A percentile compares a stretch with the other conserved stretches of the same genome.
phyloP scores from a whole-genome alignment of 2,329 filamentous ascomycete species.

The Scedosporium aurantiacum region DNA sequence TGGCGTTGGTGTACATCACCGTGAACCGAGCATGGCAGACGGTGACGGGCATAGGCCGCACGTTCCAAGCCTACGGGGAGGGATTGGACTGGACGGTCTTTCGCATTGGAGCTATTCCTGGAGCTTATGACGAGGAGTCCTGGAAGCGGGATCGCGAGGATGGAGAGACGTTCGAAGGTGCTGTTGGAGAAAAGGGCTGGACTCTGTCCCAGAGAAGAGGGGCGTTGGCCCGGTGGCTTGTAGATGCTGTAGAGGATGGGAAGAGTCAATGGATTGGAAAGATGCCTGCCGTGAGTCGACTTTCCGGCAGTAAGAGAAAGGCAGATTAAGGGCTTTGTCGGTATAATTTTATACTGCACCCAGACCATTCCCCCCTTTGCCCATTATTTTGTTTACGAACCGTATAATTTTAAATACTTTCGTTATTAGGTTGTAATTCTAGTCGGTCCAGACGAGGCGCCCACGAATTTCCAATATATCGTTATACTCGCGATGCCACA shows the following conservation, averaged over 20 bases:
- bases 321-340: not conserved
- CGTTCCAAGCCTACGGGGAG: conserved; percentile 13
- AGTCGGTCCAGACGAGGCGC: no score
- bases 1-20: conserved; percentile 9
- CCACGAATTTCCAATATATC: no score
- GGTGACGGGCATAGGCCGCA: conserved; percentile 11
- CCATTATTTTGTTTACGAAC: not conserved
- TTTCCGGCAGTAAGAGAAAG: not conserved
- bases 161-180: conserved; percentile 13
- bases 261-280: conserved; percentile 13
- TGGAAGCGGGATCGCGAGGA: conserved; percentile 18
- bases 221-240: conserved; percentile 18
- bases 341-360: not conserved
- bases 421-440: no score
- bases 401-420: no score
- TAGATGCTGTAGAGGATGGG: conserved; percentile 15
- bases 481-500: no score
- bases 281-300: conserved; percentile 15
- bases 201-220: conserved; percentile 11
- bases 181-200: conserved; percentile 13
- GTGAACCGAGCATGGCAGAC: conserved; percentile 11
- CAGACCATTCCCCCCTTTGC: not conserved
- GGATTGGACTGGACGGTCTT: conserved; percentile 20
- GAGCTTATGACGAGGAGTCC: conserved; percentile 14
- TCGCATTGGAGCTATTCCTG: conserved; percentile 17